Percentiles rank a stretch among this genome's conserved stretches.
Conservation (phyloP, 345 rosid genomes). For the Syzygium oleosum region DNA sequence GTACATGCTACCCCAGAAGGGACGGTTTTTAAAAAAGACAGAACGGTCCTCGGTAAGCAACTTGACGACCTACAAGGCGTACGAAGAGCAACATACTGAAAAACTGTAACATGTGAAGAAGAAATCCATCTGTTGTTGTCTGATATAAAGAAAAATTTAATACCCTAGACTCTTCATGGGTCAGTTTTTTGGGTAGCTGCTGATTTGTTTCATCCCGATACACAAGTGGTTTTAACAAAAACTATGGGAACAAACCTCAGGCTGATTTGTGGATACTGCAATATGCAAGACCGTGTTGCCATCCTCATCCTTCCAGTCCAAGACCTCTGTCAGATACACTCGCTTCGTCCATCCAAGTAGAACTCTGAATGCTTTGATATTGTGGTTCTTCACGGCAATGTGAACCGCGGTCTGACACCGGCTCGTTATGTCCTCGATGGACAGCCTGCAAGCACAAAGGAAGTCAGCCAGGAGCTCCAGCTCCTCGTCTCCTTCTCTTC, state of each 20-base stretch:
- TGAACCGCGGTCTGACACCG: slow-evolving; percentile 12
- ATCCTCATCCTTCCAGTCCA: slow-evolving; percentile 3
- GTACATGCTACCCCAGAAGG: background rate
- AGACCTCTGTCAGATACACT: background rate
- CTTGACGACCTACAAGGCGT: background rate
- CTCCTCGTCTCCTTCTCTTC: background rate
- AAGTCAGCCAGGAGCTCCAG: slow-evolving; percentile 6
- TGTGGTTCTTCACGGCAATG: slow-evolving; percentile 3
- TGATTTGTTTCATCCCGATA: background rate
- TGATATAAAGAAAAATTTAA: background rate
- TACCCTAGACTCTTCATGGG: background rate
- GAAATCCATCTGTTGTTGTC: background rate
- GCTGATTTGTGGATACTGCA: background rate
- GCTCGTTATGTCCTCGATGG: slow-evolving; percentile 12
- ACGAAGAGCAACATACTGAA: background rate
- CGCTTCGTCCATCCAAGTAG: slow-evolving; percentile 1
- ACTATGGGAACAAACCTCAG: background rate
- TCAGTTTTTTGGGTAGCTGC: background rate
- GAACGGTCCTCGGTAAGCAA: background rate
- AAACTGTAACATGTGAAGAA: background rate
- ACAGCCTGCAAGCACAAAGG: slow-evolving; percentile 2
- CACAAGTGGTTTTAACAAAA: background rate
- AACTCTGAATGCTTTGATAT: background rate
- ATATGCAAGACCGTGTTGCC: slow-evolving; percentile 5
- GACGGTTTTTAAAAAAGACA: background rate